phyloP scores from a whole-genome alignment of 2,329 filamentous ascomycete species.

The Nigrospora oryzae region DNA sequence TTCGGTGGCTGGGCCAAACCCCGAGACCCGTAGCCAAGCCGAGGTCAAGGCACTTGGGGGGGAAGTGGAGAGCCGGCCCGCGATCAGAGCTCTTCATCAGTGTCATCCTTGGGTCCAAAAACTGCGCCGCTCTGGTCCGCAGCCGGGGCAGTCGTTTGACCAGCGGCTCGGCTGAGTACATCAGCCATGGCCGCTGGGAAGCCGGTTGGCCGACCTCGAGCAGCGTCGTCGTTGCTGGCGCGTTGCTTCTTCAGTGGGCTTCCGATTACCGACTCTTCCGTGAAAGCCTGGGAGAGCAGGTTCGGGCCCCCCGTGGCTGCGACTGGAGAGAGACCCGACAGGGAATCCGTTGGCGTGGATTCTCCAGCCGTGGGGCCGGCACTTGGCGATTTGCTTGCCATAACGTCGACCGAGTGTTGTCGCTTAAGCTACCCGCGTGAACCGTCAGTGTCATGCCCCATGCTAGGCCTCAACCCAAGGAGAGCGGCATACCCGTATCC shows the following conservation, averaged over 20 bases:
- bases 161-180: slow-evolving; percentile 24
- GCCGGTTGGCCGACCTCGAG: slow-evolving; percentile 26
- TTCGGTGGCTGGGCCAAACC: too few species aligned
- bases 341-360: slow-evolving; percentile 31
- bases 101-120: slow-evolving; percentile 10
- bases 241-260: slow-evolving; percentile 72
- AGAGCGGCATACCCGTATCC: slow-evolving; percentile 59
- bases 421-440: slow-evolving; percentile 59
- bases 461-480: too few species aligned
- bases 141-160: slow-evolving; percentile 12
- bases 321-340: slow-evolving; percentile 18
- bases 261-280: slow-evolving; percentile 44
- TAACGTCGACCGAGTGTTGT: slow-evolving; percentile 61
- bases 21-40: too few species aligned
- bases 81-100: slow-evolving; percentile 21
- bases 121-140: slow-evolving; percentile 2
- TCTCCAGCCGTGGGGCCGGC: slow-evolving; percentile 29
- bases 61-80: too few species aligned
- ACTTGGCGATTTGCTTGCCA: slow-evolving; percentile 35
- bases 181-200: slow-evolving; percentile 32
- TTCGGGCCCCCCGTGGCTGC: slow-evolving; percentile 20
- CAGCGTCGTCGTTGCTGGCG: slow-evolving; percentile 46
- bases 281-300: slow-evolving; percentile 33
- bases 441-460: slow-evolving; percentile 11
- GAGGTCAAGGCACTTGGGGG: too few species aligned